Percentiles rank a stretch among this genome's conserved stretches.
Evolutionary conservation across 2,329 filamentous ascomycete genomes (phyloP).

Genomic region (Aureobasidium leucospermi): DNA sequence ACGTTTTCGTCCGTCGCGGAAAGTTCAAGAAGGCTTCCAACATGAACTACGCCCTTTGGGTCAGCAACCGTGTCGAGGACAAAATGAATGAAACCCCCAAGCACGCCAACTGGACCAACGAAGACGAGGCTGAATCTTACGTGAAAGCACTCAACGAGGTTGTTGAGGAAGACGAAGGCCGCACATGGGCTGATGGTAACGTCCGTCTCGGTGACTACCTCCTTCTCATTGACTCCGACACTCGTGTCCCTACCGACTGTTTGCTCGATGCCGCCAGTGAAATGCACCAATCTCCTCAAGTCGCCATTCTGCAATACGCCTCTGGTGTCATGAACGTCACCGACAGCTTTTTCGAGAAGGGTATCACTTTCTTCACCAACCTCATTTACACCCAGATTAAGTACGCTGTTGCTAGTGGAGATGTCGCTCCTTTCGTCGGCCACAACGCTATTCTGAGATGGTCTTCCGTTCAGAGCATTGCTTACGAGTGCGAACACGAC

Average conservation of each 20-base stretch:
- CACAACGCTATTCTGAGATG: constrained; percentile 72
- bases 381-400: constrained; percentile 70
- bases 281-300: constrained; percentile 72
- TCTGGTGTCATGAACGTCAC: constrained; percentile 75
- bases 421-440: constrained; percentile 73
- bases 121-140: constrained; percentile 61
- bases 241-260: constrained; percentile 69
- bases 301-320: constrained; percentile 71
- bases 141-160: constrained; percentile 56
- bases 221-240: constrained; percentile 70
- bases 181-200: constrained; percentile 77
- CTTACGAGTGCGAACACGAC: constrained; percentile 61
- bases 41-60: constrained; percentile 63
- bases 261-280: constrained; percentile 72
- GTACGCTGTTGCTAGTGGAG: constrained; percentile 69
- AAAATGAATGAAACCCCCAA: constrained; percentile 54
- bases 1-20: constrained; percentile 48
- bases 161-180: constrained; percentile 56
- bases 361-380: constrained; percentile 44
- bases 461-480: constrained; percentile 67
- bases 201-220: constrained; percentile 82
- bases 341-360: constrained; percentile 52
- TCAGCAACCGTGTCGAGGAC: constrained; percentile 61
- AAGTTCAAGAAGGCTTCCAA: constrained; percentile 70
- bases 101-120: constrained; percentile 56